A percentile compares a stretch with the other conserved stretches of the same genome.
Conservation (phyloP, 768 basidiomycete species). For the Lyophyllum atratum region DNA sequence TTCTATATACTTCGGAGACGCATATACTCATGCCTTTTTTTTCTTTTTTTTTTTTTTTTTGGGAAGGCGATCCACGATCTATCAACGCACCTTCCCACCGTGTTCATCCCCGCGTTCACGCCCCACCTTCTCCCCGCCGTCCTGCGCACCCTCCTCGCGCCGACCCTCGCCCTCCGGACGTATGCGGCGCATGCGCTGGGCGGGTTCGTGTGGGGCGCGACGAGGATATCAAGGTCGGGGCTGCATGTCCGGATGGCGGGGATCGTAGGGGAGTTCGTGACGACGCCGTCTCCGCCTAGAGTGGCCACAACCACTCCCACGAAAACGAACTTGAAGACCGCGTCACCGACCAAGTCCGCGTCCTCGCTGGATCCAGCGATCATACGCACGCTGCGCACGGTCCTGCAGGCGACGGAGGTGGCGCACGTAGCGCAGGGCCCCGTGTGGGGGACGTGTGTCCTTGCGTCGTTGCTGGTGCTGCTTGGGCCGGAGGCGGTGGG, state of each 20-base stretch:
- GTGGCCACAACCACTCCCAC: slow-evolving; percentile 29
- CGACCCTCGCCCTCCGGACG: slow-evolving; percentile 62
- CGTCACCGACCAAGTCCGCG: slow-evolving; percentile 32
- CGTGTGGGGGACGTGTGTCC: slow-evolving; percentile 72
- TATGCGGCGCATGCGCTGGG: slow-evolving; percentile 79
- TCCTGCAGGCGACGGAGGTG: slow-evolving; percentile 56
- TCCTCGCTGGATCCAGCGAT: slow-evolving; percentile 48
- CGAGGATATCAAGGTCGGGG: slow-evolving; percentile 45
- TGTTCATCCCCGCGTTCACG: slow-evolving; percentile 71
- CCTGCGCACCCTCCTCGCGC: slow-evolving; percentile 61
- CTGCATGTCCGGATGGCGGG: slow-evolving; percentile 57
- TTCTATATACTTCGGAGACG: not conserved
- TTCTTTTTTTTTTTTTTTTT: slow-evolving; percentile 1
- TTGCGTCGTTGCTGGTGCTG: slow-evolving; percentile 67
- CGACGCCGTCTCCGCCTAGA: slow-evolving; percentile 37
- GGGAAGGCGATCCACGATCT: slow-evolving; percentile 73
- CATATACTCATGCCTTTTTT: slow-evolving; percentile 11
- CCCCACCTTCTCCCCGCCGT: slow-evolving; percentile 54
- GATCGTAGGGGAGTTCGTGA: slow-evolving; percentile 49
- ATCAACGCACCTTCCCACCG: slow-evolving; percentile 57
- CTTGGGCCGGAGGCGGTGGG: slow-evolving; percentile 58
- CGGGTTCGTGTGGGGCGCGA: slow-evolving; percentile 60
- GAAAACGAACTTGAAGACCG: not conserved
- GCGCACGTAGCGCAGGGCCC: slow-evolving; percentile 71
- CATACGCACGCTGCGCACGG: slow-evolving; percentile 66